Evolutionary conservation across 2,329 filamentous ascomycete species (phyloP), one percentile per base, ranked within the genome.

Genomic region (Leptographium wingfieldii): DNA sequence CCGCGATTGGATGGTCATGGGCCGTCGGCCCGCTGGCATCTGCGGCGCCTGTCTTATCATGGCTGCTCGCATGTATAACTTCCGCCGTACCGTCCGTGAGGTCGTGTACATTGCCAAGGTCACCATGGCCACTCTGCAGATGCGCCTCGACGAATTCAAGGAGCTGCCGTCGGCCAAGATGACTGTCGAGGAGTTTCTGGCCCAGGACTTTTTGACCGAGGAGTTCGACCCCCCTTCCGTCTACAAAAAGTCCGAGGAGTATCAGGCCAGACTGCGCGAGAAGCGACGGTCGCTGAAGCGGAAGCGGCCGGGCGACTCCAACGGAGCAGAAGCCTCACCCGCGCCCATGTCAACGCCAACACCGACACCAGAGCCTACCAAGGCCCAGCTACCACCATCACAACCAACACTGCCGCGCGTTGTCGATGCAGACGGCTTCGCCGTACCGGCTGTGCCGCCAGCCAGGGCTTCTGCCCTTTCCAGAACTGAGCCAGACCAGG

Each of bases 41-140:
- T 96, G 92, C 71, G 94, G 94, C 63, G 94, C 94, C 14, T 95
- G 92, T 65, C 81, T 99, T 55, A 88, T 99, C 63, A 86, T 99
- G 71, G 94, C 94, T 7, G 92, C 94, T 10, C 88, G 94, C 58
- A 97, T 97, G 87, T 95, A 96, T 80, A 97, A 97, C 72, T 99
- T 95, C 70, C 87, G 92, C 53, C 86, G 94, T 22, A 96, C 91
- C 0, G 85, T 95, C 14, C 84, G 91, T 35, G 94, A 99, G 73
- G 88, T 99, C 10, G 92, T 97, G n/a, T 97, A 96, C 70, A 89
- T 96, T 46, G 92, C 96, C 70, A 97, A 96, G 70, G 92, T 97
- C 57, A 95, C 92, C 51, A 95, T 95, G 65, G 82, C 90, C 63
- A 99, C 94, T 9, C 90, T 99, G 62, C 88, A 91, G 68, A 90